Evolutionary conservation across 1,139 yeast genomes (phyloP).

Genomic region (Taphrina sp.): DNA sequence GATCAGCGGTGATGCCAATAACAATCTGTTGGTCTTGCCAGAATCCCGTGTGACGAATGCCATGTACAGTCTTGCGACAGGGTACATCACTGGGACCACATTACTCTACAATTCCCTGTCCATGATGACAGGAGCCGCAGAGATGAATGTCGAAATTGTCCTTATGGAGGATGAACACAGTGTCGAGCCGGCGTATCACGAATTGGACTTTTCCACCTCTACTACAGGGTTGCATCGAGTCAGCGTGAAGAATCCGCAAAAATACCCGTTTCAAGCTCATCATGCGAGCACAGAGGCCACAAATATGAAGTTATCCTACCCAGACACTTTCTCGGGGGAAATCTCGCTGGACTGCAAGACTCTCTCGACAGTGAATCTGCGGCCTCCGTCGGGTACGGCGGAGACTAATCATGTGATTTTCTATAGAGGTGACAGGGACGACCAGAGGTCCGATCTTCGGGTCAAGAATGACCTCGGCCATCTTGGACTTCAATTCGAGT

Average conservation of each 20-base stretch:
- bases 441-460: conserved; percentile 9
- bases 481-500: conserved; percentile 5
- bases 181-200: neutral
- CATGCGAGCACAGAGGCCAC: conserved; percentile 12
- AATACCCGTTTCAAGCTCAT: neutral
- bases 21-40: conserved; percentile 10
- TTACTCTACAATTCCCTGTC: conserved; percentile 12
- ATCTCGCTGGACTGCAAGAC: no score
- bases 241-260: conserved; percentile 10
- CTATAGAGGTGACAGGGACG: conserved; percentile 5
- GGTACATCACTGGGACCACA: conserved; percentile 23
- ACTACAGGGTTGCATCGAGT: conserved; percentile 2
- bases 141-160: conserved; percentile 19
- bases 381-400: no score
- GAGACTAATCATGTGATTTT: no score
- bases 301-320: conserved; percentile 1
- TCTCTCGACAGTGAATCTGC: no score
- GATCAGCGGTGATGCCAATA: conserved; percentile 4
- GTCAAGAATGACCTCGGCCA: conserved; percentile 10
- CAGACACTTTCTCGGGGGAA: conserved; percentile 6
- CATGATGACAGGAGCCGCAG: conserved; percentile 1
- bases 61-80: neutral
- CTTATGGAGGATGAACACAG: conserved; percentile 9
- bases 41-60: conserved; percentile 11
- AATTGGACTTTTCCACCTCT: neutral